Evolutionary conservation across 2,329 filamentous ascomycete genomes (phyloP).

Genomic region (Torrubiellomyces zombiae): DNA sequence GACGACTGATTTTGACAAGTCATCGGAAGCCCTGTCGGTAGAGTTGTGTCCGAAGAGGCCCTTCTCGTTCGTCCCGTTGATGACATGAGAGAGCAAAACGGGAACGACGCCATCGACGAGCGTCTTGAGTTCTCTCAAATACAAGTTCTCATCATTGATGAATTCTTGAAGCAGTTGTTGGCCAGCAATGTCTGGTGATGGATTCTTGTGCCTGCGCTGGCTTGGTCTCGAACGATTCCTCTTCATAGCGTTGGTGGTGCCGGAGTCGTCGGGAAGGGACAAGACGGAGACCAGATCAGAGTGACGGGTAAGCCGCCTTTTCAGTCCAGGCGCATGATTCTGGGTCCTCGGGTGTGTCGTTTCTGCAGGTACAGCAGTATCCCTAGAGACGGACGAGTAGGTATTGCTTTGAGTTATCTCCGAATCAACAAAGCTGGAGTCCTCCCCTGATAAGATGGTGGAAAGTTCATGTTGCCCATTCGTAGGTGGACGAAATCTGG

Average conservation of each 20-base stretch:
- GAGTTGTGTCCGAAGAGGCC: conserved; percentile 48
- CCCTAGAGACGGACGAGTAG: too few species aligned
- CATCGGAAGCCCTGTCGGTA: conserved; percentile 34
- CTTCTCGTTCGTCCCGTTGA: conserved; percentile 50
- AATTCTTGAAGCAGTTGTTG: conserved; percentile 68
- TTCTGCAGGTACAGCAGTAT: too few species aligned
- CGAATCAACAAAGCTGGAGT: conserved; percentile 26
- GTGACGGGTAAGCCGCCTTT: conserved; percentile 72
- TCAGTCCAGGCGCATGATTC: conserved; percentile 38
- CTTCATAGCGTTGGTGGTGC: conserved; percentile 40
- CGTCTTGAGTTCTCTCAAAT: conserved; percentile 79
- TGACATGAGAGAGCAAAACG: conserved; percentile 70
- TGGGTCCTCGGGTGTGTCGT: too few species aligned
- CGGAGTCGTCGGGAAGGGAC: conserved; percentile 47
- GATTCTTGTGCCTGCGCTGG: conserved; percentile 55
- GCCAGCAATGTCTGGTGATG: conserved; percentile 49
- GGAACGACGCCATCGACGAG: conserved; percentile 91
- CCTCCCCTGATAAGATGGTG: conserved; percentile 38
- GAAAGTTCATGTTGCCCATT: conserved; percentile 38
- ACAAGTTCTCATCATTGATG: conserved; percentile 67
- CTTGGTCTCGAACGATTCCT: conserved; percentile 65
- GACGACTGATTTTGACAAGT: conserved; percentile 71
- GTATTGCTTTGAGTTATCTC: conserved; percentile 36
- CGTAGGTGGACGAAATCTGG: conserved; percentile 29
- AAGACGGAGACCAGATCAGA: conserved; percentile 88